Base-by-base conservation (phyloP, 1,284 basidiomycete genomes). In the Jaminaea rosea region DNA sequence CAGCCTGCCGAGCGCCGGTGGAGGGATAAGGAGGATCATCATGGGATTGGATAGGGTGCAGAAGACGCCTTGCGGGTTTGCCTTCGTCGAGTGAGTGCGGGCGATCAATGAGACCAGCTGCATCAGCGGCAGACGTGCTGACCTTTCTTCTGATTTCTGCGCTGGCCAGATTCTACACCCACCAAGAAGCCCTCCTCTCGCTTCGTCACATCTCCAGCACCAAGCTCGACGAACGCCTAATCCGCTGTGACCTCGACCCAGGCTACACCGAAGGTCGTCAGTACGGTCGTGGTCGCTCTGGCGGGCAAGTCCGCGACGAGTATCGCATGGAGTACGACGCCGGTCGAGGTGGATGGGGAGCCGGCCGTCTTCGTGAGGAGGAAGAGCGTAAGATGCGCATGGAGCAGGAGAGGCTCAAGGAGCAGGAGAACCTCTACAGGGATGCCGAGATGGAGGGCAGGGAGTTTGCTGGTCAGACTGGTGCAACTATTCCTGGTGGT, bases 51-150 rank as follows among this genome's bases (percentile, higher is more conserved):
- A 99, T 78, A 80, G 94, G 53, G 90, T 97, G 74, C 87, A 86
- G 45, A 86, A 92, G 88, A 98, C 94, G 45, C 94, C 94, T 0
- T 99, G 94, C 73, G 94, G 94, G 1, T 99, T 99, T 76, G 96
- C 93, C 66, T 99, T 99, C 70, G 94, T 99, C 53, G 94, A 99
- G 73, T 76, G 55, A 52, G 73, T 67, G 7, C 29, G 24, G 6
- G 26, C n/a, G 17, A 19, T 7, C n/a, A 4, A n/a, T 21, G n/a
- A 36, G 4, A 21, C 34, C n/a, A 10, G 10, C 4, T 26, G 17
- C 1, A 11, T 15, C n/a, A 19, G 36, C 10, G 47, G 13, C 13
- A 5, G 11, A 41, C 10, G 34, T 41, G 9, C 36, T 53, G 19
- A 26, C 10, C 34, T 10, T 26, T 26, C 13, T 46, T 6, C 26